phyloP scores from a whole-genome alignment of 1,284 basidiomycete genomes.

The Cerioporus squamosus region DNA sequence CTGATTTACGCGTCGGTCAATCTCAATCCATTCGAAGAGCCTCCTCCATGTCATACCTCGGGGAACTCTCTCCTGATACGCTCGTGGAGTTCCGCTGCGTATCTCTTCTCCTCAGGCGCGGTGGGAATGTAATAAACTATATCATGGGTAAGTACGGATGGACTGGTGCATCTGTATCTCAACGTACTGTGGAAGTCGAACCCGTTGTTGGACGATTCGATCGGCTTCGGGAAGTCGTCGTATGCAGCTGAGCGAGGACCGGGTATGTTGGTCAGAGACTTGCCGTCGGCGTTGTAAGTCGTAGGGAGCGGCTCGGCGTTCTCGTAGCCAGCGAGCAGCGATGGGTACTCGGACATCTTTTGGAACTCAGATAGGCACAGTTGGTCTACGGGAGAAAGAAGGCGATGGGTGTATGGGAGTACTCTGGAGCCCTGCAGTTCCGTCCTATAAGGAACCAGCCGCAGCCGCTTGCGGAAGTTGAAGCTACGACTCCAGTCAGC shows the following conservation, averaged over 20 bases:
- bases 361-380: background rate
- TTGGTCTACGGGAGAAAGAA: background rate
- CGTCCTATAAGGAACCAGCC: too few relatives aligned
- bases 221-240: slow-evolving; percentile 55
- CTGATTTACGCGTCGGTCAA: too few relatives aligned
- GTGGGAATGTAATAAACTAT: slow-evolving; percentile 67
- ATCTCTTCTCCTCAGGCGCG: slow-evolving; percentile 49
- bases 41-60: slow-evolving; percentile 46
- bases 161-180: slow-evolving; percentile 25
- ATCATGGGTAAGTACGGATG: background rate
- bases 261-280: slow-evolving; percentile 56
- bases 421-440: too few relatives aligned
- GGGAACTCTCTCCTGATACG: slow-evolving; percentile 72
- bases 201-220: slow-evolving; percentile 55
- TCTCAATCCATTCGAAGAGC: too few relatives aligned
- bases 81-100: slow-evolving; percentile 65
- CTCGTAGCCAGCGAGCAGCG: slow-evolving; percentile 51
- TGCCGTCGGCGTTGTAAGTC: slow-evolving; percentile 58
- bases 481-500: too few relatives aligned
- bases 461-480: too few relatives aligned
- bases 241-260: slow-evolving; percentile 52
- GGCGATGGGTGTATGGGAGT: too few relatives aligned
- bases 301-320: slow-evolving; percentile 53
- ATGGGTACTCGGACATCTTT: slow-evolving; percentile 28
- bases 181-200: slow-evolving; percentile 68